Evolutionary conservation across 805 yeast species (phyloP).

Genomic region (Lipomyces japonicus): DNA sequence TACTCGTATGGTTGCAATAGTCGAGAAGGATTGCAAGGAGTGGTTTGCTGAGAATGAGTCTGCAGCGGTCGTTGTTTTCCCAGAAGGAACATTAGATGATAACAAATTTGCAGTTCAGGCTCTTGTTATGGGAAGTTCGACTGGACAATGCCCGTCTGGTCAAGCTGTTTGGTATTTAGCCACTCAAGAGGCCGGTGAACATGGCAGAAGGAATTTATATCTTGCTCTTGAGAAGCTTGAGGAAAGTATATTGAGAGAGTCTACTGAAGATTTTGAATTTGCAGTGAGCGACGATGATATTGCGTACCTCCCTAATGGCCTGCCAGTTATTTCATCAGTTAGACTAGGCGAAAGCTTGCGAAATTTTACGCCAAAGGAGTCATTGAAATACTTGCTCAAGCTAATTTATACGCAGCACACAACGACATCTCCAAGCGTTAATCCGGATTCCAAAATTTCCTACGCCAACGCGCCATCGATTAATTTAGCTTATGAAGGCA

Average conservation of each 20-base stretch:
- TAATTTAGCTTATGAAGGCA: constrained; percentile 89
- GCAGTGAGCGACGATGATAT: constrained; percentile 56
- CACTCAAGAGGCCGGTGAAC: constrained; percentile 60
- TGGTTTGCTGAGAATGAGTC: constrained; percentile 87
- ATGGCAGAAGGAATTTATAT: constrained; percentile 74
- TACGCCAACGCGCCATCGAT: constrained; percentile 65
- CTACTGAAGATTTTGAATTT: constrained; percentile 54
- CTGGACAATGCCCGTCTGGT: constrained; percentile 83
- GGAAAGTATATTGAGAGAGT: constrained; percentile 72
- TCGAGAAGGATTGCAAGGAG: constrained; percentile 79
- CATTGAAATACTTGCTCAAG: constrained; percentile 24
- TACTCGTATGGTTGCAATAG: constrained; percentile 76
- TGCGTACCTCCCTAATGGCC: constrained; percentile 53
- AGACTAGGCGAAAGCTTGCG: constrained; percentile 81
- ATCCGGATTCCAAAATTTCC: constrained; percentile 35
- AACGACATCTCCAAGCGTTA: constrained; percentile 24
- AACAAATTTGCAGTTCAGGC: constrained; percentile 80
- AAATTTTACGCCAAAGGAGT: constrained; percentile 71
- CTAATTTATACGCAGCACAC: constrained; percentile 22
- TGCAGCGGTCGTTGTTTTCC: constrained; percentile 87
- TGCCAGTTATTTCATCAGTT: constrained; percentile 71
- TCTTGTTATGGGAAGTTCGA: constrained; percentile 77
- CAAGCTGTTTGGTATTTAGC: constrained; percentile 89
- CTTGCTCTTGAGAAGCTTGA: constrained; percentile 79
- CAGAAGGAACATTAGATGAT: constrained; percentile 69